Evolutionary conservation across 352 stramenopile genomes (phyloP), one percentile per base, ranked within the genome.

Genomic region (Phytopythium delawarense): DNA sequence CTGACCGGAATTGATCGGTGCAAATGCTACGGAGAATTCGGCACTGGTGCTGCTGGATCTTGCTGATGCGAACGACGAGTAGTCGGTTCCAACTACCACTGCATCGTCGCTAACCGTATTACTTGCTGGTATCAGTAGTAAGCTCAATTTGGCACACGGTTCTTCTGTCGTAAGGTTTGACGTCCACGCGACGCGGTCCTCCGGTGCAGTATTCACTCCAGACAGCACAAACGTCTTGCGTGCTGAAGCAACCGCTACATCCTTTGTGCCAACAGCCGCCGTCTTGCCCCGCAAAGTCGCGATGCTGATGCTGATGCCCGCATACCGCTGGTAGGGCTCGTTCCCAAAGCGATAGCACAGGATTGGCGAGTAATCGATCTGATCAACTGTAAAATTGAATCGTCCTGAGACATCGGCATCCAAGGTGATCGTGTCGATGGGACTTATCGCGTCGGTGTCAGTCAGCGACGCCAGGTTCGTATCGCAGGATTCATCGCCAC

Each of bases 161-260:
- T 56, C 54, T 30, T 57, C 37, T 6, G 64, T 59, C 13, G 76
- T 55, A 4, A 68, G 35, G n/a, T 50, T 40, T 0, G 40, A 69
- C 1, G 79, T 87, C 81, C 81, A 91, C 0, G 66, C 74, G 0
- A 91, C 67, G 13, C 81, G 79, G 30, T 89, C 79, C 4, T 65
- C 62, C 13, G 64, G 57, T 0, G 71, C 79, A 9, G 83, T 51
- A 34, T 88, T 80, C 18, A 68, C 76, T 1, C 79, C 81, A n/a
- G 68, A 69, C 4, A 89, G 52, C 2, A 66, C 72, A 18, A 89
- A 84, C 9, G 59, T 65, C 51, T 91, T 91, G 23, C 68, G 66
- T 0, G 75, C 65, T 7, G 57, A 63, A 13, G 74, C 76, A 5
- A 91, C 78, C 2, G 70, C 72, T 1, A 91, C 70, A n/a, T 88